These are phyloP conservation scores for Geranomyces variabilis DNA, from an alignment of 192 early-diverging fungal species.

Conservation along the genomic window DNA sequence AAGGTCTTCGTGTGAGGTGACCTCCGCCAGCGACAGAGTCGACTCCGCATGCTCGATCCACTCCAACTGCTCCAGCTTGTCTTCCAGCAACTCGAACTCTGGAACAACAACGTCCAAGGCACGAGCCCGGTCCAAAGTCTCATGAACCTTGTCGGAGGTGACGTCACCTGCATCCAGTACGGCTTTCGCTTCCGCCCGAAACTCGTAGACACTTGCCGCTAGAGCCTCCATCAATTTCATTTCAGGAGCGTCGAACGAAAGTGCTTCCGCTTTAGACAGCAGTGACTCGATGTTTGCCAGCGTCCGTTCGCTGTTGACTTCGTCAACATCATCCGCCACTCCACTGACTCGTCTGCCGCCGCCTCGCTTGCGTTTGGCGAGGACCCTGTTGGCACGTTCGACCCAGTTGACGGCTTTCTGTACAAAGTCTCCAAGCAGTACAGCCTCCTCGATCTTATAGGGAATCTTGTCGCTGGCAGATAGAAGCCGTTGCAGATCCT, in stretches of 20 bases:
- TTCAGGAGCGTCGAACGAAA: constrained; percentile 42
- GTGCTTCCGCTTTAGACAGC: constrained; percentile 24
- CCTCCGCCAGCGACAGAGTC: neutral
- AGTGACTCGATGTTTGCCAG: constrained; percentile 18
- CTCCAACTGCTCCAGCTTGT: constrained; percentile 16
- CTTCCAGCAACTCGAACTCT: constrained; percentile 20
- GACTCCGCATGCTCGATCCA: constrained; percentile 13
- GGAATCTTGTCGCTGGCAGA: constrained; percentile 27
- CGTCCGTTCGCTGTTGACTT: constrained; percentile 4
- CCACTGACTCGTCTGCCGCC: neutral
- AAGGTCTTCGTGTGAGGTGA: constrained; percentile 10
- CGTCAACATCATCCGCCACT: neutral
- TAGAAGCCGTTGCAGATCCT: constrained; percentile 35
- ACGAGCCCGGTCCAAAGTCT: constrained; percentile 7
- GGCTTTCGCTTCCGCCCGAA: constrained; percentile 10
- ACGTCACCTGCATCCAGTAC: constrained; percentile 13
- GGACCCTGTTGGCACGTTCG: constrained; percentile 18
- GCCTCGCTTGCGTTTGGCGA: constrained; percentile 21
- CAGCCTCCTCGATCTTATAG: constrained; percentile 42
- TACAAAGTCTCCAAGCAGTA: constrained; percentile 35
- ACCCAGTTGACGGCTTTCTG: constrained; percentile 42
- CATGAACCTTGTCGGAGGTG: constrained; percentile 3
- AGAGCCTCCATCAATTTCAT: constrained; percentile 29
- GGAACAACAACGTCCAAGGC: constrained; percentile 9
- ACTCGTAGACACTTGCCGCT: constrained; percentile 18